Base-by-base conservation (phyloP, 306 rosid species). In the Lotus japonicus region DNA sequence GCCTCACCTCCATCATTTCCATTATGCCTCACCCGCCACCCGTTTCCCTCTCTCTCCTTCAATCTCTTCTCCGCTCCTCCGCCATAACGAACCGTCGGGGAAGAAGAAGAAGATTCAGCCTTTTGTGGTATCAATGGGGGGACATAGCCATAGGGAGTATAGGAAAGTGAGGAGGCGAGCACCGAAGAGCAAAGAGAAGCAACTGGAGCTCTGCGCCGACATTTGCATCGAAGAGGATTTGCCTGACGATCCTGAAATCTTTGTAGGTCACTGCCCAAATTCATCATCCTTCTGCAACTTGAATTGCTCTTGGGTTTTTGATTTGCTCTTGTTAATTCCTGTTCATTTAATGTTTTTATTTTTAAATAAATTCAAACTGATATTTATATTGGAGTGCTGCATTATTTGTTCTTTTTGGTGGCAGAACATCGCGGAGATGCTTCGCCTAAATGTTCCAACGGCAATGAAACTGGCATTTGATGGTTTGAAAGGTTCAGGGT, bases 341-440 rank as follows among this genome's bases (percentile, higher is more conserved):
- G 11, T 60, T 39, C 66, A 60, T 36, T 6, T 61, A 39, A 18
- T 41, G 51, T n/a, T 2, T 39, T 61, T 15, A 31, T 38, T 43
- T 41, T 62, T 42, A 3, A 42, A 19, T 43, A 14, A 51, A 14
- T 4, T 36, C 11, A 33, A 26, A 26, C 5, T 26, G 11, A 71
- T 19, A 21, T 71, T 38, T 71, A 28, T 50, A 72, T 49, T 35
- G 11, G 62, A 59, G 23, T 23, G 39, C 45, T 50, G 35, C 71
- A 52, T 62, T 62, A 41, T 41, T 23, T 23, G 38, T 53, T 64
- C 46, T 41, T 73, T 73, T 43, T 15, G 61, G 39, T 19, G 82
- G 80, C 85, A 92, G 98, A 81, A 81, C 68, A 77, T 85, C 63
- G 88, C 86, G 0, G 94, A 94, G 75, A 58, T 88, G 94, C 95